Percentiles rank a stretch among this genome's conserved stretches.
Evolutionary conservation across 495 filamentous ascomycete species (phyloP).

Genomic region (Penicillium desertorum): DNA sequence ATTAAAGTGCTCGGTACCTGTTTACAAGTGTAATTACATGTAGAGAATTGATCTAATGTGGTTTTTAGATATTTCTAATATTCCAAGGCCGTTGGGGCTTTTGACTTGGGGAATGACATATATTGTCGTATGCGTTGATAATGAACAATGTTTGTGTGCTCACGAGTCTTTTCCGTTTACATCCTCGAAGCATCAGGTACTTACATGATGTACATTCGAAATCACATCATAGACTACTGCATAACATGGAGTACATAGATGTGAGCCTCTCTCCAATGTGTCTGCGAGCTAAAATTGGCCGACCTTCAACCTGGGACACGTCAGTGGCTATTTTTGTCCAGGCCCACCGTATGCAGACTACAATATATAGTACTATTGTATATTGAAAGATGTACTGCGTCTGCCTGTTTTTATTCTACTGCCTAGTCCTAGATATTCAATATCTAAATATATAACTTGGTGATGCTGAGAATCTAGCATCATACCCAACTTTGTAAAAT

Average conservation of each 20-base stretch:
- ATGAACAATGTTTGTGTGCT: neutral
- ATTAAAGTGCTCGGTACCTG: slow-evolving; percentile 16
- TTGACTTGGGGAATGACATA: neutral
- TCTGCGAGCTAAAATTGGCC: slow-evolving; percentile 14
- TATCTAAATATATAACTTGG: too few species aligned
- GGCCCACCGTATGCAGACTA: slow-evolving; percentile 5
- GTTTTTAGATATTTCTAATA: neutral
- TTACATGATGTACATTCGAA: neutral
- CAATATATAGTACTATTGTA: too few species aligned
- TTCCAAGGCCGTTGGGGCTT: neutral
- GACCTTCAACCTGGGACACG: slow-evolving; percentile 24
- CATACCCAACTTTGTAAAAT: neutral
- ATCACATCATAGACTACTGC: neutral
- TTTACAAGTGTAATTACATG: neutral
- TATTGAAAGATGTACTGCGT: neutral
- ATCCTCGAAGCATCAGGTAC: neutral
- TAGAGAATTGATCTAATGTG: neutral
- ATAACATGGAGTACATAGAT: slow-evolving; percentile 1
- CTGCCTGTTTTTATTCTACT: neutral
- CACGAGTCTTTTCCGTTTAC: neutral
- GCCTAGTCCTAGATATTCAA: too few species aligned
- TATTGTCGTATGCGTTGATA: neutral
- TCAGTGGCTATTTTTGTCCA: slow-evolving; percentile 15
- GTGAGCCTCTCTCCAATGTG: slow-evolving; percentile 3
- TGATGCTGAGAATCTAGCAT: too few species aligned